A percentile compares a stretch with the other conserved stretches of the same genome.
These are phyloP conservation scores for Russula ochroleuca DNA, from an alignment of 768 basidiomycete genomes.

Conservation along the genomic window DNA sequence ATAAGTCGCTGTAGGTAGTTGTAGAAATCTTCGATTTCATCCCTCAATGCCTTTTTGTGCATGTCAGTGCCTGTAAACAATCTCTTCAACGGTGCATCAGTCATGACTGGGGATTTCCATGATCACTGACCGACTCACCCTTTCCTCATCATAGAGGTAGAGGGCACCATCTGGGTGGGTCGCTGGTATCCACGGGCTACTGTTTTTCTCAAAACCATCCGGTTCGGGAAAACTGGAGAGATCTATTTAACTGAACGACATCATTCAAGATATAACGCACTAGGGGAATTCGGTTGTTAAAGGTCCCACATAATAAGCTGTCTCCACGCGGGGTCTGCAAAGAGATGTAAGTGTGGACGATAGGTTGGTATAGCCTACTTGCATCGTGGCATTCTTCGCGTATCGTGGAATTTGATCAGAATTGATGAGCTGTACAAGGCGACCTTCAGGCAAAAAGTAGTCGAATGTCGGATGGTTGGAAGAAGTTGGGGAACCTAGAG, in stretches of 20 bases:
- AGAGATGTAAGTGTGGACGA: neutral
- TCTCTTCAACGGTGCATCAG: conserved; percentile 34
- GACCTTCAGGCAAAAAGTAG: neutral
- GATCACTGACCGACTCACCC: conserved; percentile 35
- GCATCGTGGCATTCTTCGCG: neutral
- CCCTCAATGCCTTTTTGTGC: conserved; percentile 35
- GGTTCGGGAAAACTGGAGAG: neutral
- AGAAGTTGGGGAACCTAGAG: neutral
- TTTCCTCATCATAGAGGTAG: conserved; percentile 23
- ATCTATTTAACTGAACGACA: neutral
- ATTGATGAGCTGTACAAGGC: neutral
- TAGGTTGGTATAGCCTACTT: neutral
- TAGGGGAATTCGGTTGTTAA: conserved; percentile 1
- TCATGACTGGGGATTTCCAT: neutral
- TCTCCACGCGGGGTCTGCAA: conserved; percentile 8
- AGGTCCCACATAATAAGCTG: neutral
- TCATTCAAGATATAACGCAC: neutral
- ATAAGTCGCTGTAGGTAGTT: neutral
- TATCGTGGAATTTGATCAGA: conserved; percentile 23
- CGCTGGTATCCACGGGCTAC: neutral
- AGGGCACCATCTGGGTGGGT: too few species aligned
- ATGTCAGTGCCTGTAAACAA: conserved; percentile 54
- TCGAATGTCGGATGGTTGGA: neutral
- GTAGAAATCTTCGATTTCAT: conserved; percentile 36
- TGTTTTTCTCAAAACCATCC: neutral